Evolutionary conservation across 2,329 filamentous ascomycete genomes (phyloP).

Genomic region (Kalaharituber pfeilii): DNA sequence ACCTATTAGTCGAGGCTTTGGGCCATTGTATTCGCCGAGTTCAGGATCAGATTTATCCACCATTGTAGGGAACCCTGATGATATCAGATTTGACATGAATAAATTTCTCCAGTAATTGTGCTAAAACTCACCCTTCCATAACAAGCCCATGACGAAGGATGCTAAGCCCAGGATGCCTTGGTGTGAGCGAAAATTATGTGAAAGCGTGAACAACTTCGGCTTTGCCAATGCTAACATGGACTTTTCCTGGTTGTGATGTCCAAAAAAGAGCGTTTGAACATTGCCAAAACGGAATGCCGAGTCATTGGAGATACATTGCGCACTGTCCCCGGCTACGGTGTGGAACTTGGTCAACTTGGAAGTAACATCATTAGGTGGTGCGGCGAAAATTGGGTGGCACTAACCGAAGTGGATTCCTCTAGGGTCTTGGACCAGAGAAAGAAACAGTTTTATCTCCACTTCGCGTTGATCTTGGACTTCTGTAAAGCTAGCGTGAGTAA

Average conservation of each 20-base stretch:
- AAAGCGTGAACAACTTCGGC: slow-evolving; percentile 22
- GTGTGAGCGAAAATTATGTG: slow-evolving; percentile 26
- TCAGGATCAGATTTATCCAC: slow-evolving; percentile 24
- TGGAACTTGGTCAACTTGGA: neutral
- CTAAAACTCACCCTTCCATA: slow-evolving; percentile 21
- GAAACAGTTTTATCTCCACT: slow-evolving; percentile 23
- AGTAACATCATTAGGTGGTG: neutral
- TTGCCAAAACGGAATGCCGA: slow-evolving; percentile 26
- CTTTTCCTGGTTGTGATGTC: slow-evolving; percentile 18
- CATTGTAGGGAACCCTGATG: slow-evolving; percentile 21
- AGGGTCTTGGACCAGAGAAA: slow-evolving; percentile 21
- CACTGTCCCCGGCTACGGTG: slow-evolving; percentile 23
- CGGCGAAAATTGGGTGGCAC: no score
- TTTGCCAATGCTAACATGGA: slow-evolving; percentile 9
- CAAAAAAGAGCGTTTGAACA: slow-evolving; percentile 23
- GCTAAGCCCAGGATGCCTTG: slow-evolving; percentile 26
- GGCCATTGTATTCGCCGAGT: slow-evolving; percentile 22
- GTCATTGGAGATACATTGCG: slow-evolving; percentile 26
- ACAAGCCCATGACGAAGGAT: slow-evolving; percentile 24
- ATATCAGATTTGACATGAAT: neutral
- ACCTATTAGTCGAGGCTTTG: slow-evolving; percentile 18
- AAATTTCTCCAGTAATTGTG: slow-evolving; percentile 3
- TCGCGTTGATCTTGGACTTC: slow-evolving; percentile 24
- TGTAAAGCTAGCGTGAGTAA: slow-evolving; percentile 5
- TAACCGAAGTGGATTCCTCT: slow-evolving; percentile 20